These are phyloP conservation scores for Trichaptum fuscoviolaceum DNA, from an alignment of 768 basidiomycete genomes.

Conservation along the genomic window DNA sequence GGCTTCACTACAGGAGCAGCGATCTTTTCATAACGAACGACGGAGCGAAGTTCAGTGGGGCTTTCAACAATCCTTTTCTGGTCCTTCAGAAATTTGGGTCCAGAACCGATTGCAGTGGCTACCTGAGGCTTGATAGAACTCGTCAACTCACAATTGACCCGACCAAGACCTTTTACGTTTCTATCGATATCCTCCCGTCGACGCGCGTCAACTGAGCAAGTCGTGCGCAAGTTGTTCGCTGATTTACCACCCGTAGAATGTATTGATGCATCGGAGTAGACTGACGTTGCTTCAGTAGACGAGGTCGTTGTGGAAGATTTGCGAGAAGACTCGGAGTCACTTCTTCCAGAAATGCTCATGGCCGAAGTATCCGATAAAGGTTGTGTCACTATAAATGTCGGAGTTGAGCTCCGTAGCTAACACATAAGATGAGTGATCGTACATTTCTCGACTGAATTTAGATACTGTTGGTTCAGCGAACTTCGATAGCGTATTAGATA, in stretches of 20 bases:
- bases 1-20: neutral
- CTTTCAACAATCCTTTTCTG: too few relatives aligned
- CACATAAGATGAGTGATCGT: too few relatives aligned
- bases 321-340: neutral
- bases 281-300: neutral
- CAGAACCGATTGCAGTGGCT: neutral
- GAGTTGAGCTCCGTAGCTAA: neutral
- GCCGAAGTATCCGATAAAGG: neutral
- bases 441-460: too few relatives aligned
- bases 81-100: neutral
- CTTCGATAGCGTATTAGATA: neutral
- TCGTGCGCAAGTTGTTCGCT: neutral
- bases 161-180: neutral
- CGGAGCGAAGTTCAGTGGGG: neutral
- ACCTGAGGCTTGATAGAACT: neutral
- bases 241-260: neutral
- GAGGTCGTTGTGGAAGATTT: neutral
- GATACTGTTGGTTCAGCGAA: too few relatives aligned
- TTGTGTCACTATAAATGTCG: neutral
- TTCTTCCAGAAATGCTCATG: neutral
- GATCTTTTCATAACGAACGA: neutral
- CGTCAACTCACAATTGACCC: neutral
- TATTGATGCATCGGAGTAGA: neutral
- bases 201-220: too few relatives aligned
- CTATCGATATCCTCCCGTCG: neutral